phyloP scores from a whole-genome alignment of 106 monocot genomes.

The Amphibolis antarctica region DNA sequence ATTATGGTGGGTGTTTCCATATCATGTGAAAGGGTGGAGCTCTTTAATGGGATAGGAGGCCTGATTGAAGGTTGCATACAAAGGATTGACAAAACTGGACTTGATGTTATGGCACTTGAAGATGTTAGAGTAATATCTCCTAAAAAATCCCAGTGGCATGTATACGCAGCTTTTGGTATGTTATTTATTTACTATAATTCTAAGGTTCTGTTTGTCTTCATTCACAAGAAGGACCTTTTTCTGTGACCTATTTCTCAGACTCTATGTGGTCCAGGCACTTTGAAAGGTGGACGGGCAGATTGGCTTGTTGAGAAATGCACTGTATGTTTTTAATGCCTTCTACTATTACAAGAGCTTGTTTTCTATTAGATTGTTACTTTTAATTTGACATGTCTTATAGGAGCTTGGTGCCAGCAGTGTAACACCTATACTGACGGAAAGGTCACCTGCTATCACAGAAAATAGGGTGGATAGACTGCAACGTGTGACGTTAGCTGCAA shows the following conservation, averaged over 20 bases:
- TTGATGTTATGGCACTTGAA: conserved; percentile 18
- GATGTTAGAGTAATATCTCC: conserved; percentile 11
- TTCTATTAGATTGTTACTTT: neutral
- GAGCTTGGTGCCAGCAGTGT: conserved; percentile 91
- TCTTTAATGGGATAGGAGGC: conserved; percentile 28
- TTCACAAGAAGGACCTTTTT: conserved; percentile 1
- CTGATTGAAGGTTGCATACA: conserved; percentile 19
- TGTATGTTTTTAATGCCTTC: conserved; percentile 40
- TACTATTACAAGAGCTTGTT: neutral
- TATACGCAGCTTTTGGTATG: conserved; percentile 86
- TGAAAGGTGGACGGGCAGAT: conserved; percentile 93
- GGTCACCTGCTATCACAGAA: conserved; percentile 60
- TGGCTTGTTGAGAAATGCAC: conserved; percentile 74
- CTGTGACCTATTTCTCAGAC: neutral
- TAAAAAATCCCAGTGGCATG: conserved; percentile 70
- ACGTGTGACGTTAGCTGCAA: conserved; percentile 77
- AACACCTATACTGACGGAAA: conserved; percentile 65
- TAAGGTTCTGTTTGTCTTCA: neutral
- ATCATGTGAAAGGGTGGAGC: conserved; percentile 14
- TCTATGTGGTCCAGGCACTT: conserved; percentile 31
- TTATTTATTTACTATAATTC: neutral
- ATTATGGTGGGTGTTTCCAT: neutral
- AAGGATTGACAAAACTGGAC: conserved; percentile 19
- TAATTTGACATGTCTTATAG: conserved; percentile 21
- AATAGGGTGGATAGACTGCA: conserved; percentile 77